Evolutionary conservation across 1,284 basidiomycete genomes (phyloP).

Genomic region (Marasmius sp.): DNA sequence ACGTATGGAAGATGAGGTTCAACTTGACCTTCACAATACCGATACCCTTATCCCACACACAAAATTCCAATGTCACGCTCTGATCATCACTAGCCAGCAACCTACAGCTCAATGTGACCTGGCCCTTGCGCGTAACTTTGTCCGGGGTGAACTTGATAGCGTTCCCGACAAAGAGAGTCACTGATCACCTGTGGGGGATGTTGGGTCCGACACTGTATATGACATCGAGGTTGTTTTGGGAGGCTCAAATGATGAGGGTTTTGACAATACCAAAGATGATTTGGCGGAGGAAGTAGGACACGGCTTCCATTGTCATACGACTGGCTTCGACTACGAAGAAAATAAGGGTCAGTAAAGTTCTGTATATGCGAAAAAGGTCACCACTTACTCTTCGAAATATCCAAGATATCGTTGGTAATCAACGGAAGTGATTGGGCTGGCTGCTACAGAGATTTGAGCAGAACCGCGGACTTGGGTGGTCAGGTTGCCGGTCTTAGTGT

Average conservation of each 20-base stretch:
- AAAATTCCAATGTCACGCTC: conserved; percentile 92
- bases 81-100: conserved; percentile 74
- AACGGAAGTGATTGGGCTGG: conserved; percentile 92
- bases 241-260: conserved; percentile 96
- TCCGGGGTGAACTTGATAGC: conserved; percentile 95
- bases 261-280: conserved; percentile 98
- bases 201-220: conserved; percentile 96
- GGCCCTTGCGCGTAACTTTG: conserved; percentile 78
- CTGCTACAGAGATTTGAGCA: conserved; percentile 97
- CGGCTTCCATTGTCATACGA: conserved; percentile 99
- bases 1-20: conserved; percentile 98
- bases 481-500: conserved; percentile 95
- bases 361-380: neutral
- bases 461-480: conserved; percentile 99
- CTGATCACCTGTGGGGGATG: conserved; percentile 96
- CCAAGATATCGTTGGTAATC: conserved; percentile 98
- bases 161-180: conserved; percentile 91
- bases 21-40: conserved; percentile 99
- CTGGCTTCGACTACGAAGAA: conserved; percentile 85
- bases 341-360: neutral
- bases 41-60: conserved; percentile 97
- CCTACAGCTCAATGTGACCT: conserved; percentile 88
- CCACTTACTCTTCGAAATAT: conserved; percentile 92
- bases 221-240: conserved; percentile 95
- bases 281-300: conserved; percentile 95